These are phyloP conservation scores for Thermothielavioides terrestris DNA, from an alignment of 495 filamentous ascomycete species.

Conservation along the genomic window DNA sequence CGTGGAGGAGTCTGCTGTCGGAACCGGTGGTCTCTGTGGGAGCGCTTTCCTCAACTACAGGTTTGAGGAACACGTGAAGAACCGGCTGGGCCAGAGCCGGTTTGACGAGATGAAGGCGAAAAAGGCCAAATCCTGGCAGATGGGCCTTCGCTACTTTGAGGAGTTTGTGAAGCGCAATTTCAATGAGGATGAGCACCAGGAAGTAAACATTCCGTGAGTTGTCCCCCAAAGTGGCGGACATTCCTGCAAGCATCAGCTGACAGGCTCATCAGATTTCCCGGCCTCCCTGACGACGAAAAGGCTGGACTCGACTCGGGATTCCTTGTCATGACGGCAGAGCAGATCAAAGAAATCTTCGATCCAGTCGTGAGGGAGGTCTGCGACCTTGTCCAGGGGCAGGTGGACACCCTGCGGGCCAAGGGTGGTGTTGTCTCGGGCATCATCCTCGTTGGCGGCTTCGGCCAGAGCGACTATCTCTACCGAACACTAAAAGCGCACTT, in stretches of 20 bases:
- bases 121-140: slow-evolving; percentile 59
- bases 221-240: background rate
- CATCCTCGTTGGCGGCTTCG: slow-evolving; percentile 62
- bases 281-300: slow-evolving; percentile 58
- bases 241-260: no score
- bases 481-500: slow-evolving; percentile 56
- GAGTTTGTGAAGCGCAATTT: slow-evolving; percentile 67
- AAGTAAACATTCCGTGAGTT: slow-evolving; percentile 56
- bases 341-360: slow-evolving; percentile 57
- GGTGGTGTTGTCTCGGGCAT: slow-evolving; percentile 58
- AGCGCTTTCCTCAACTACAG: slow-evolving; percentile 61
- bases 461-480: slow-evolving; percentile 61
- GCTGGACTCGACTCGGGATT: slow-evolving; percentile 56
- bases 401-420: slow-evolving; percentile 49
- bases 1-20: slow-evolving; percentile 57
- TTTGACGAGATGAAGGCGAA: slow-evolving; percentile 55
- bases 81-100: slow-evolving; percentile 44
- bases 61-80: slow-evolving; percentile 60
- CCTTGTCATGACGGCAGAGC: slow-evolving; percentile 49
- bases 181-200: slow-evolving; percentile 61
- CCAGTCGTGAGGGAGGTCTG: slow-evolving; percentile 56
- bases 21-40: slow-evolving; percentile 58
- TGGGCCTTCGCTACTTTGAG: slow-evolving; percentile 59
- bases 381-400: slow-evolving; percentile 52
- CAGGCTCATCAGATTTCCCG: slow-evolving; percentile 57